A percentile compares a stretch with the other conserved stretches of the same genome.
Evolutionary conservation across 768 basidiomycete species (phyloP).

Genomic region (Podaxis sp.): DNA sequence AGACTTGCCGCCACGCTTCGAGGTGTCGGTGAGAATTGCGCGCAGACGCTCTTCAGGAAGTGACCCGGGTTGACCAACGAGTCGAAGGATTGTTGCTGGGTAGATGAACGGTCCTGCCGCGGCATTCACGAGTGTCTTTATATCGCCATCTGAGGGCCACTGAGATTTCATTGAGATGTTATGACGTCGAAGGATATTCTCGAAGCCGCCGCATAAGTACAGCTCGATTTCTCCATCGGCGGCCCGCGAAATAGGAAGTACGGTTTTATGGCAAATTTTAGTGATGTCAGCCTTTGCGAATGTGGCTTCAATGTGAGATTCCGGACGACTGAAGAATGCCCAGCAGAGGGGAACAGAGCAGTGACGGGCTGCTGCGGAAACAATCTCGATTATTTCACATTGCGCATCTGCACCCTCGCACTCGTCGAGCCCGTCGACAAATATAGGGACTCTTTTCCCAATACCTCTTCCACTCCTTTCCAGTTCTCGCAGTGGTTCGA

Average conservation of each 20-base stretch:
- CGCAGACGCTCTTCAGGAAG: not conserved
- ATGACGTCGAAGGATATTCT: not conserved
- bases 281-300: not conserved
- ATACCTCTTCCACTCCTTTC: not conserved
- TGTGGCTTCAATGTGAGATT: not conserved
- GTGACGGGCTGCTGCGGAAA: not conserved
- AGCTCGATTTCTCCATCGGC: not conserved
- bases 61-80: slow-evolving; percentile 16
- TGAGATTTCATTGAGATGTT: not conserved
- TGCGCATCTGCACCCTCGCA: not conserved
- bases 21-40: not conserved
- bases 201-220: not conserved
- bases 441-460: not conserved
- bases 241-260: not conserved
- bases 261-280: not conserved
- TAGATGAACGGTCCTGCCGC: slow-evolving; percentile 23
- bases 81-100: slow-evolving; percentile 21
- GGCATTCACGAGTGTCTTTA: slow-evolving; percentile 15
- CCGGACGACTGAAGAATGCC: slow-evolving; percentile 1
- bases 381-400: not conserved
- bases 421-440: slow-evolving; percentile 1
- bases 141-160: slow-evolving; percentile 13
- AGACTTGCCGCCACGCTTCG: not conserved
- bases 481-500: not conserved
- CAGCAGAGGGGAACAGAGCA: not conserved